Base-by-base conservation (phyloP, 129 eudicot genomes). In the Centaurea solstitialis region DNA sequence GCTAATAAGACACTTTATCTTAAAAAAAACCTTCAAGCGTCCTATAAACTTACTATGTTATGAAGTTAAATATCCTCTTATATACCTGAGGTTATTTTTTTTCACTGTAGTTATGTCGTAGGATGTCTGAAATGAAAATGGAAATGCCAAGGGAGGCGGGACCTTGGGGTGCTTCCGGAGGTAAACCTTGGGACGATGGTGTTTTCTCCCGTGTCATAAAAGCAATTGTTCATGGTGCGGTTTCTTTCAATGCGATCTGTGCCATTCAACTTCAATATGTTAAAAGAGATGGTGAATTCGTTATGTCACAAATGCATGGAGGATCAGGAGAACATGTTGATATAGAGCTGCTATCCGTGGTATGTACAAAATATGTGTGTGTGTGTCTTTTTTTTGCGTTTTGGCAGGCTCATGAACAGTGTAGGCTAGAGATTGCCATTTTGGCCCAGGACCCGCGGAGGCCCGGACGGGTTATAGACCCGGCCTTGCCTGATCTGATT, bases 161-260 rank as follows among this genome's bases (percentile, higher is more conserved):
- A 40, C 79, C 85, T 4, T 85, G 88, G 88, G 85, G 88, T 7
- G 75, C 47, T 4, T 4, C 5, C 17, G 81, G 81, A 37, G 88
- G 88, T 33, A 75, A 68, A 26, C 78, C 72, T 0, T 85, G 85
- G 82, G 88, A 85, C 21, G 88, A 85, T 20, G 88, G 88, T 9
- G 78, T 85, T 24, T 75, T 75, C 30, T 37, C 81, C 1, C 18
- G 38, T 6, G 41, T 85, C 13, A 80, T 66, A 70, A 70, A 85
- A 76, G 13, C 80, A 6, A 10, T 22, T 4, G 74, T 85, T 20
- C 57, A 75, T 70, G 8, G 41, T 12, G 76, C 64, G n/a, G 41
- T 23, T 18, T 40, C 45, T 35, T 13, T 26, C 18, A 80, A 73
- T 20, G 75, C 47, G 1, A 81, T 81, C 0, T 61, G 65, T 33